Conservation (phyloP, 805 yeast genomes). For the Kodamaea jinghongensis region DNA sequence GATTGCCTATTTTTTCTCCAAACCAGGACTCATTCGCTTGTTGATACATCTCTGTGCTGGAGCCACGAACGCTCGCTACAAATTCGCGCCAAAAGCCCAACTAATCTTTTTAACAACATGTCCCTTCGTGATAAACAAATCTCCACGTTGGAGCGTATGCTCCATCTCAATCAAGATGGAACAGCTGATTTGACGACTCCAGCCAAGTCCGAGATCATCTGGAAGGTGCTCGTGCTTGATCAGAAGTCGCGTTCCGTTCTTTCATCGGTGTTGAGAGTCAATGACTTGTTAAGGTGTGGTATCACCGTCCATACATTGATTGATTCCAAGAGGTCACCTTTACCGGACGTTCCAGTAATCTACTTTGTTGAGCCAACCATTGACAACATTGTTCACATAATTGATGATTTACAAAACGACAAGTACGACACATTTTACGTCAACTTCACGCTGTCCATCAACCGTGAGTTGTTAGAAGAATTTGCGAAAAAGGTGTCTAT, state of each 20-base stretch:
- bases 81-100: neutral
- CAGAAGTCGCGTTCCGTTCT: conserved; percentile 76
- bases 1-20: too few relatives aligned
- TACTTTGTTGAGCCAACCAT: conserved; percentile 87
- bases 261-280: conserved; percentile 88
- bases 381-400: conserved; percentile 67
- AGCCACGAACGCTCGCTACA: conserved; percentile 1
- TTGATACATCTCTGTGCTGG: too few relatives aligned
- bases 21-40: too few relatives aligned
- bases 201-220: conserved; percentile 59
- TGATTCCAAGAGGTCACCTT: conserved; percentile 67
- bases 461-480: conserved; percentile 78
- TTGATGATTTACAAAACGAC: conserved; percentile 69
- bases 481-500: conserved; percentile 80
- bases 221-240: conserved; percentile 92
- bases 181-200: conserved; percentile 54
- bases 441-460: conserved; percentile 80
- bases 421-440: conserved; percentile 77
- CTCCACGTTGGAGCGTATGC: conserved; percentile 67
- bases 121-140: conserved; percentile 27
- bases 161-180: conserved; percentile 70
- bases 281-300: conserved; percentile 86
- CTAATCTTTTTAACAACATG: neutral
- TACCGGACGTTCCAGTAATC: conserved; percentile 93
- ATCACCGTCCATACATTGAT: conserved; percentile 85